Base-by-base conservation (phyloP, 495 filamentous ascomycete species). In the Penicillium chermesinum region DNA sequence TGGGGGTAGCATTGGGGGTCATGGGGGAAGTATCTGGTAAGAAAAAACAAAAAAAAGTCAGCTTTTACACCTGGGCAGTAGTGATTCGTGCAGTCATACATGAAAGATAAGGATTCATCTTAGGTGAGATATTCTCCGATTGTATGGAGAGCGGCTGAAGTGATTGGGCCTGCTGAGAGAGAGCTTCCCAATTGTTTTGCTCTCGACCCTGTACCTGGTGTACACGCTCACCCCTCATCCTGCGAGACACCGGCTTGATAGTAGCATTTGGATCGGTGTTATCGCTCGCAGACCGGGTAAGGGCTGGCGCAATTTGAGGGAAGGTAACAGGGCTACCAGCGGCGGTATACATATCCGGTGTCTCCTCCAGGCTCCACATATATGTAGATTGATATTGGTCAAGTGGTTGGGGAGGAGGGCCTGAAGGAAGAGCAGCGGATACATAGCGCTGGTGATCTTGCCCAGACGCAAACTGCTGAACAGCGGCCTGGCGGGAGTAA, bases 71-170 rank as follows among this genome's bases (percentile, higher is more conserved):
- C n/a, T 30, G 16, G 17, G 8, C 17, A 4, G 22, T n/a, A 5
- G 14, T 7, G 37, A 32, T 35, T 18, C 7, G 4, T 36, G 4
- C 10, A 15, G 30, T 32, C 48, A 36, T 55, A 61, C 60, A 63
- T 42, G 51, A 54, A 52, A 53, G 18, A 69, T 70, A 53, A 80
- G 84, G 21, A 81, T 88, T 50, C 72, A 75, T 73, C 27, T 59
- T 56, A 10, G 59, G 57, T 14, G 57, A 60, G 32, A 57, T 55
- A 38, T 49, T 48, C 54, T 72, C 66, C 46, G 68, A 68, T 51
- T 72, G 68, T 55, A 67, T 57, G 52, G 70, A 70, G 41, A 68
- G 52, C 41, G 61, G 63, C 21, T 71, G 59, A 53, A 68, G 58
- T 22, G 41, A 35, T 9, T 60, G 41, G 15, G 46, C 44, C 46